Evolutionary conservation across 2,329 filamentous ascomycete species (phyloP), one percentile per base, ranked within the genome.

Genomic region (Boeremia exigua): DNA sequence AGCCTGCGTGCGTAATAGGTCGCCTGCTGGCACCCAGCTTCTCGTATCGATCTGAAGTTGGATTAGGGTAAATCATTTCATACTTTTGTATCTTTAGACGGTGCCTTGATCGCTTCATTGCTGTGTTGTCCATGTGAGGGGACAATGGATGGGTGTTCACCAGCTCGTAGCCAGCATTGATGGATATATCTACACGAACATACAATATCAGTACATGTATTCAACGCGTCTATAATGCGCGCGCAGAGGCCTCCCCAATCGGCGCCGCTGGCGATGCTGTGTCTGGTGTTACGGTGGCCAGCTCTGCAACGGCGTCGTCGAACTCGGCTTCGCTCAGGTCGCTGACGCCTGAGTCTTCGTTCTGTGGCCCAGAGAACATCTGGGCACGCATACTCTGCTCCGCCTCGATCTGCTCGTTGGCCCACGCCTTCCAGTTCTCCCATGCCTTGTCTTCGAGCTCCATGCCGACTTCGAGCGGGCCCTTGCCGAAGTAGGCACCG

Each of bases 401-500:
- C 5, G 80, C 63, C 33, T 80, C 78, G 33, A 82, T 78, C 71
- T 86, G 79, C 61, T 79, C 73, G 56, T 75, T 73, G 8, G 92
- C 92, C 90, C 92, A 96, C 25, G 70, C 70, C 82, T 92, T 94
- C 95, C 95, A 99, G 60, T 81, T 80, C 77, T 97, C 91, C 75
- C 87, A 96, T 57, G 86, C 81, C 66, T 83, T 78, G 77, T 96
- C 87, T 78, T 99, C 95, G 48, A 96, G 82, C 59, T 88, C 80
- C 86, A 95, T 90, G 62, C 91, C 87, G 53, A 96, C 81, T 57
- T 96, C 88, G 47, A 92, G 74, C 56, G 85, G 83, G 37, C 85
- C 82, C 76, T 88, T 90, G 74, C 92, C 92, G 74, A 98, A 98
- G 81, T 92, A 92, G 46, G 92, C 93, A 48, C 95, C 95, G 6